Conservation (phyloP, 1,284 basidiomycete species). For the Heterobasidion annosum region DNA sequence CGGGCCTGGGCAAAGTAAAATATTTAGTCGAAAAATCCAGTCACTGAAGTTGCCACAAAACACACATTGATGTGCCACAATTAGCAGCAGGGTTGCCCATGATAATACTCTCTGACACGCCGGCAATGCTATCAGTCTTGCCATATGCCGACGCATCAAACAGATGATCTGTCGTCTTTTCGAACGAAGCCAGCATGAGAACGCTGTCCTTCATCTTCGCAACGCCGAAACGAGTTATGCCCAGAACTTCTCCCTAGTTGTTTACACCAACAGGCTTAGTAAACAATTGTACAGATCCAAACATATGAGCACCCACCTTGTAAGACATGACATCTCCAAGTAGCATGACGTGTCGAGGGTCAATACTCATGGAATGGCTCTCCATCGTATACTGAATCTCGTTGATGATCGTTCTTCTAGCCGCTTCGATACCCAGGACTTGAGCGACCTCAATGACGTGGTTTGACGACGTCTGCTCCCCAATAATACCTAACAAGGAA, state of each 20-base stretch:
- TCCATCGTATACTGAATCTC: slow-evolving; percentile 98
- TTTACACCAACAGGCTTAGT: neutral
- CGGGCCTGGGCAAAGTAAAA: slow-evolving; percentile 31
- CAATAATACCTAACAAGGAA: slow-evolving; percentile 72
- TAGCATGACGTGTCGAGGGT: slow-evolving; percentile 98
- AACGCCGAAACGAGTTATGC: slow-evolving; percentile 99
- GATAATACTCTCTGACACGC: slow-evolving; percentile 99
- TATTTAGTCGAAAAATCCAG: neutral
- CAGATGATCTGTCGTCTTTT: slow-evolving; percentile 98
- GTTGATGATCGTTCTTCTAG: slow-evolving; percentile 89
- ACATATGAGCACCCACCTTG: slow-evolving; percentile 49
- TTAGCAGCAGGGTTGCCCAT: slow-evolving; percentile 98
- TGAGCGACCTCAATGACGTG: slow-evolving; percentile 95
- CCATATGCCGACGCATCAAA: slow-evolving; percentile 97
- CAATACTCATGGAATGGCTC: slow-evolving; percentile 97
- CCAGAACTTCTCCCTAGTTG: slow-evolving; percentile 88
- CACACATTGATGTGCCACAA: slow-evolving; percentile 91
- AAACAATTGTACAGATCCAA: neutral
- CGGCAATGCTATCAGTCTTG: slow-evolving; percentile 91
- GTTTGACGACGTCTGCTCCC: slow-evolving; percentile 89
- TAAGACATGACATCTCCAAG: slow-evolving; percentile 99
- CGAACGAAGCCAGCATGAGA: slow-evolving; percentile 98
- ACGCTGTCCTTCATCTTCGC: slow-evolving; percentile 99
- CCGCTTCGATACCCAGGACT: slow-evolving; percentile 96
- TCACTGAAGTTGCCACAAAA: slow-evolving; percentile 7